Conservation (phyloP, 2,329 filamentous ascomycete genomes). For the Emmonsiellopsis sp. region DNA sequence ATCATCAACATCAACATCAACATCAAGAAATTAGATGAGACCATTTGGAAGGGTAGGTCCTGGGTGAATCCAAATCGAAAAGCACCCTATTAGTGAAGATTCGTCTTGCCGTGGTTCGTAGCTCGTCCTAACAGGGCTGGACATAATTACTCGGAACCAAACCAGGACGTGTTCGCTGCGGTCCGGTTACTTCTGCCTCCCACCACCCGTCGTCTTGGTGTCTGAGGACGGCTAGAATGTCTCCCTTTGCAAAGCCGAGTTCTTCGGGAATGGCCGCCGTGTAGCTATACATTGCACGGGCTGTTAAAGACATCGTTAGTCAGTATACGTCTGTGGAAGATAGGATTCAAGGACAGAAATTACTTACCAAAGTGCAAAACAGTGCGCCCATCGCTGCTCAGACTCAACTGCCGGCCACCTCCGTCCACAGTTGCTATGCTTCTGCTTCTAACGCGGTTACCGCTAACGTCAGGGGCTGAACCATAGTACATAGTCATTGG, state of each 20-base stretch:
- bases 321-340: constrained; percentile 4
- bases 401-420: constrained; percentile 58
- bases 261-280: constrained; percentile 92
- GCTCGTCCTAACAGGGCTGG: constrained; percentile 41
- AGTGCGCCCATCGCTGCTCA: constrained; percentile 60
- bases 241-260: constrained; percentile 82
- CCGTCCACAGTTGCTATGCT: constrained; percentile 71
- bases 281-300: constrained; percentile 89
- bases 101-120: neutral
- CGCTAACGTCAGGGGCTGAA: constrained; percentile 17
- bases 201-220: constrained; percentile 99
- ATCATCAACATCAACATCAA: no score
- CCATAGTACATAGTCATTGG: constrained; percentile 44
- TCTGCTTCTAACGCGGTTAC: constrained; percentile 58
- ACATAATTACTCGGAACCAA: constrained; percentile 60
- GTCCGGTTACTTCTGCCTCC: constrained; percentile 80
- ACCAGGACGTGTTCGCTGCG: constrained; percentile 36
- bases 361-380: constrained; percentile 90
- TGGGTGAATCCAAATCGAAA: no score
- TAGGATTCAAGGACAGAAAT: constrained; percentile 3
- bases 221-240: constrained; percentile 76
- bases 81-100: neutral
- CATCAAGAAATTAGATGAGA: no score
- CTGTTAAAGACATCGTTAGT: constrained; percentile 39
- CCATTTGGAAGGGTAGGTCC: no score